Evolutionary conservation across 768 basidiomycete species (phyloP).

Genomic region (Amanita molliuscula): DNA sequence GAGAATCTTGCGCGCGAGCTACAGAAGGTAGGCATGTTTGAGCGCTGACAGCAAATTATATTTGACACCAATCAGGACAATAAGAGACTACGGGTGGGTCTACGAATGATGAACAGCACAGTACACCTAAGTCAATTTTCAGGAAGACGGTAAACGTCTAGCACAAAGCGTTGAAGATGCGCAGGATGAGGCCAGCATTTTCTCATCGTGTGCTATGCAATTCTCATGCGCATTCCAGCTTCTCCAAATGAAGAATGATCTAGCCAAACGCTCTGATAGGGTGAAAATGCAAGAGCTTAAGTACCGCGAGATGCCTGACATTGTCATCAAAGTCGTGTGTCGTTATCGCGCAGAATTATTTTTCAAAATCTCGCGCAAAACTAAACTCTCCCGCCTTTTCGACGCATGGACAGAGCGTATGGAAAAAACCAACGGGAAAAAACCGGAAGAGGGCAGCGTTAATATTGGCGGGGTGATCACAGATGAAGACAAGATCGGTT

Average conservation of each 20-base stretch:
- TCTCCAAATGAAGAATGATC: constrained; percentile 71
- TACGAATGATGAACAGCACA: background rate
- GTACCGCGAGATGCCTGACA: constrained; percentile 81
- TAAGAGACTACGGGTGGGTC: constrained; percentile 70
- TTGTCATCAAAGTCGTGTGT: constrained; percentile 82
- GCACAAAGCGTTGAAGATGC: constrained; percentile 77
- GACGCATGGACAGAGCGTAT: constrained; percentile 86
- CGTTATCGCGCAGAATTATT: constrained; percentile 85
- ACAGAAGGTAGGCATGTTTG: constrained; percentile 57
- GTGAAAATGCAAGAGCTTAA: constrained; percentile 72
- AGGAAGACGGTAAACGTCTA: constrained; percentile 83
- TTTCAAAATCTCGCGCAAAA: constrained; percentile 90
- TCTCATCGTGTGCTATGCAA: background rate
- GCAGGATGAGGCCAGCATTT: constrained; percentile 61
- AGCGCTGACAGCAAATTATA: background rate
- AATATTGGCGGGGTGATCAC: constrained; percentile 6
- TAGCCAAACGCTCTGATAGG: constrained; percentile 71
- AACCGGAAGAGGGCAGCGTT: constrained; percentile 19
- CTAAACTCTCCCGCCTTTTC: constrained; percentile 73
- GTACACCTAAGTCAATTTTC: constrained; percentile 10
- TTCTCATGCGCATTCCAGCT: constrained; percentile 33
- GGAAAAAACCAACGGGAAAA: constrained; percentile 50
- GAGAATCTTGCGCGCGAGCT: constrained; percentile 84
- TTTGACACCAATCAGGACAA: constrained; percentile 50
- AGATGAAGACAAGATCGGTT: constrained; percentile 12